Conservation (phyloP, 192 early-diverging fungal species). For the Coemansia javaensis region DNA sequence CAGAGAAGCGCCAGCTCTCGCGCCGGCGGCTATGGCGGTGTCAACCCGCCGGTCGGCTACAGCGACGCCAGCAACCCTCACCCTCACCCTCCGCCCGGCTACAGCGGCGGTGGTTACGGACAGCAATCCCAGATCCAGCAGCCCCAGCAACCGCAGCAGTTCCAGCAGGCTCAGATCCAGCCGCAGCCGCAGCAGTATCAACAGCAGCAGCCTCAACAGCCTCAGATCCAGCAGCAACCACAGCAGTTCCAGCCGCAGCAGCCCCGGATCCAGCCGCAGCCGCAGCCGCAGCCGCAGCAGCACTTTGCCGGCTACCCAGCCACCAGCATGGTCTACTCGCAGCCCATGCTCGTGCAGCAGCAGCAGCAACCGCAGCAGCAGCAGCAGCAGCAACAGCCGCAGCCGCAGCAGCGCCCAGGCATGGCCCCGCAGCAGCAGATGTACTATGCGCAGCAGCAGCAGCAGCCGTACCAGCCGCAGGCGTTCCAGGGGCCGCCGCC, state of each 20-base stretch:
- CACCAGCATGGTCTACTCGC: not conserved
- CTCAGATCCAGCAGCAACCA: conserved; percentile 6
- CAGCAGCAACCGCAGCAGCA: not conserved
- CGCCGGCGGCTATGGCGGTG: conserved; percentile 9
- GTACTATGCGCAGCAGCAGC: too few species aligned
- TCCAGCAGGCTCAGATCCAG: conserved; percentile 9
- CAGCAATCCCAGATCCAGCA: not conserved
- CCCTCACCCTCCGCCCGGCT: too few species aligned
- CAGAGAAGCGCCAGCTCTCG: conserved; percentile 14
- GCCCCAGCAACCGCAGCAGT: conserved; percentile 11
- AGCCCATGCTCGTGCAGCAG: not conserved
- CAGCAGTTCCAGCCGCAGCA: conserved; percentile 5
- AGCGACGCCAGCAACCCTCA: too few species aligned
- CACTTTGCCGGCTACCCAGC: not conserved
- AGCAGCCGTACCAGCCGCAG: not conserved
- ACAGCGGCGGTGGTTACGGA: not conserved
- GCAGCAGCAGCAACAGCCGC: not conserved
- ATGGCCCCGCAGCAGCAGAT: too few species aligned
- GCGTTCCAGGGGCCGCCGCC: not conserved
- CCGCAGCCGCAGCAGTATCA: conserved; percentile 9
- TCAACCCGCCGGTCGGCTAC: not conserved
- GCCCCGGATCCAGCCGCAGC: too few species aligned
- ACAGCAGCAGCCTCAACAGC: conserved; percentile 10
- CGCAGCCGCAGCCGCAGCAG: not conserved
- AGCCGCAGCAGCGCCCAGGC: not conserved